Percentiles rank a stretch among this genome's conserved stretches.
phyloP scores from a whole-genome alignment of 2,329 filamentous ascomycete species.

The Bretziella fagacearum region DNA sequence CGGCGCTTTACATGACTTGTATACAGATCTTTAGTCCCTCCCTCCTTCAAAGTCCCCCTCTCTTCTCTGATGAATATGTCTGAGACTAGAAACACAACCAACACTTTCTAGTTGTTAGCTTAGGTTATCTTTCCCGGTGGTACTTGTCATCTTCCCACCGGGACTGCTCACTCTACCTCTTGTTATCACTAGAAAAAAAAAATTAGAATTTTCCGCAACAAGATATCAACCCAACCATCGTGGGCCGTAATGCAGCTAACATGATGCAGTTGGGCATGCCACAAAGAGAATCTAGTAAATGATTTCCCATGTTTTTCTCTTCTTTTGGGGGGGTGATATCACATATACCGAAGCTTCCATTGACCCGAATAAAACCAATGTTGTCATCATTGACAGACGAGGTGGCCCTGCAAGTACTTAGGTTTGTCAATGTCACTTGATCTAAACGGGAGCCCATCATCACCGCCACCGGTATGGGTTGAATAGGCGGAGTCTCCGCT shows the following conservation, averaged over 20 bases:
- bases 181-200: background rate
- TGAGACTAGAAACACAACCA: background rate
- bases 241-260: background rate
- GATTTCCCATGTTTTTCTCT: background rate
- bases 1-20: too few species aligned
- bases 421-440: background rate
- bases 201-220: too few species aligned
- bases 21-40: too few species aligned
- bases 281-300: background rate
- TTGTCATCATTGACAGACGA: background rate
- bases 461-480: background rate
- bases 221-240: background rate
- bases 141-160: background rate
- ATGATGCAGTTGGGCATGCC: too few species aligned
- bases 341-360: background rate
- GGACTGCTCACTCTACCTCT: background rate
- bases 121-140: background rate
- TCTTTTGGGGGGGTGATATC: background rate
- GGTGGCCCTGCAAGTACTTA: background rate
- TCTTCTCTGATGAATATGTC: background rate
- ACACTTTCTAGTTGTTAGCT: background rate
- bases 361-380: background rate
- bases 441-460: too few species aligned
- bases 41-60: background rate
- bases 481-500: too few species aligned